Base-by-base conservation (phyloP, 352 stramenopile species). In the Thalassiosira pacifica region DNA sequence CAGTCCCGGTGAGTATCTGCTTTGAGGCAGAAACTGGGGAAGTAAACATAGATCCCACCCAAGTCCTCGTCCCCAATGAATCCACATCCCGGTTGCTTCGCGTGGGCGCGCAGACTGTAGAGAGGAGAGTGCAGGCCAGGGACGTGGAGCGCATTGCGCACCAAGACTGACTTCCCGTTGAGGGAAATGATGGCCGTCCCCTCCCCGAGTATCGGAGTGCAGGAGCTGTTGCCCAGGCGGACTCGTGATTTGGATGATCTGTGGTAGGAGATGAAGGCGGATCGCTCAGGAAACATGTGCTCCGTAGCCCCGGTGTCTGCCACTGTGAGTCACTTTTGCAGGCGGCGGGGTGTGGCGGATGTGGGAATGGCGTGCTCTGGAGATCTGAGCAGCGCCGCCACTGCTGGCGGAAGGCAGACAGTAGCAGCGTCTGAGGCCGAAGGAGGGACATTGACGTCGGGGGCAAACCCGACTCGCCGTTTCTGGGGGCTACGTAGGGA, bases 261-360 rank as follows among this genome's bases (percentile, higher is more conserved):
- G 1, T 66, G 63, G 52, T 86, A 86, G 6, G 61, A 77, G 1
- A 81, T 52, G 48, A 86, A 81, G 0, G 60, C 42, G 0, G 13
- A 40, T 10, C 67, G 37, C 13, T 81, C 42, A 0, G 40, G 61
- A 0, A 72, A 10, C 73, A 82, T 82, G 27, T 74, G 61, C 40
- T 81, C 27, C 0, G 60, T 81, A n/a, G 73, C 61, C 0, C 73
- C 61, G n/a, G 73, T 59, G 61, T 81, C 73, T n/a, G 73, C 73
- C 40, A 67, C 32, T 10, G 48, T 0, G 1, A 69, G 31, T 24
- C 11, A n/a, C n/a, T n/a, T n/a, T n/a, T n/a, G n/a, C n/a, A n/a
- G n/a, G n/a, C n/a, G n/a, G n/a, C n/a, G n/a, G 19, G 19, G 45
- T 22, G 11, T 8, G n/a, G 10, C 11, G 1, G 63, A 57, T 9